phyloP scores from a whole-genome alignment of 139 green algal genomes.

The Bryopsis sp. region DNA sequence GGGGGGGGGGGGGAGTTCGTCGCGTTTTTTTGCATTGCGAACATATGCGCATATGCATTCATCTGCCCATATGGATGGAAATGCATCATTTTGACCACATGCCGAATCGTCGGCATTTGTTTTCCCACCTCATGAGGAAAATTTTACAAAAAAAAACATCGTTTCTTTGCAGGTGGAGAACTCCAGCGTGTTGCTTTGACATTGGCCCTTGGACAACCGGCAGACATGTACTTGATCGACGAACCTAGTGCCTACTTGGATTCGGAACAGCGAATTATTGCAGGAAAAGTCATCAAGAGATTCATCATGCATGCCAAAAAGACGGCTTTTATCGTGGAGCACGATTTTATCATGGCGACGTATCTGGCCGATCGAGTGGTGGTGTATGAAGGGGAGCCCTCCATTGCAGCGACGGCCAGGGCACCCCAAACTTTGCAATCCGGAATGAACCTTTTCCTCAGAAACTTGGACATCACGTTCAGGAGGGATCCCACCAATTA shows the following conservation, averaged over 20 bases:
- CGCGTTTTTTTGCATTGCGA: constrained; percentile 27
- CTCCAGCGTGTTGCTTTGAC: constrained; percentile 92
- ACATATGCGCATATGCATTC: too few species aligned
- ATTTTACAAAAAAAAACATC: too few species aligned
- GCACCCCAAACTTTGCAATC: constrained; percentile 53
- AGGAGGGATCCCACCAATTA: constrained; percentile 97
- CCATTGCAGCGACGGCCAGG: constrained; percentile 60
- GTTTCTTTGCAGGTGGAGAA: constrained; percentile 47
- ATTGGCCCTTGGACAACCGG: constrained; percentile 84
- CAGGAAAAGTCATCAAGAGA: constrained; percentile 97
- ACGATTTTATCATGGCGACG: constrained; percentile 99
- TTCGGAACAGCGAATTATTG: constrained; percentile 95
- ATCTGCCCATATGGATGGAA: too few species aligned
- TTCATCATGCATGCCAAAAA: constrained; percentile 99
- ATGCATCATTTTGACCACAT: too few species aligned
- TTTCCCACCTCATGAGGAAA: too few species aligned
- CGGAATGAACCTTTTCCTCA: constrained; percentile 89
- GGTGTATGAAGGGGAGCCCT: constrained; percentile 90
- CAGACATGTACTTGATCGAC: constrained; percentile 98
- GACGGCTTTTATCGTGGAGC: constrained; percentile 98
- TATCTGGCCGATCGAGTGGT: constrained; percentile 96
- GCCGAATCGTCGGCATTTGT: too few species aligned
- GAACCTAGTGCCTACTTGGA: constrained; percentile 98
- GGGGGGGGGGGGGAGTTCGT: not conserved
- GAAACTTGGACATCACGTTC: constrained; percentile 98